Conservation (phyloP, 2,329 filamentous ascomycete genomes). For the Neofusicoccum laricinum region DNA sequence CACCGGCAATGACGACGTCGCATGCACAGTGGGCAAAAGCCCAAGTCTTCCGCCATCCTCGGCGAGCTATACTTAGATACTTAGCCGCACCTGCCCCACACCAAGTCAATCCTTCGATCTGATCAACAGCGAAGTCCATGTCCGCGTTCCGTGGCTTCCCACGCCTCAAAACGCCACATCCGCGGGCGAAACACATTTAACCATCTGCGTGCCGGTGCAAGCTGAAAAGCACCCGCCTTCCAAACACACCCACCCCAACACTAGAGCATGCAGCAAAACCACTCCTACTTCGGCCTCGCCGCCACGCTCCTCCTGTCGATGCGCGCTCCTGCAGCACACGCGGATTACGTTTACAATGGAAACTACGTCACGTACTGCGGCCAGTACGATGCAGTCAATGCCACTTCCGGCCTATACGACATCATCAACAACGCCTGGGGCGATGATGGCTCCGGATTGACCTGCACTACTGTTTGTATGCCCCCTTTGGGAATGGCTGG, state of each 20-base stretch:
- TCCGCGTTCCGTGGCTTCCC: too few relatives aligned
- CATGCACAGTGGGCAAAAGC: too few relatives aligned
- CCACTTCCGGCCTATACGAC: not conserved
- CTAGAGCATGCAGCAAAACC: too few relatives aligned
- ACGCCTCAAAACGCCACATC: too few relatives aligned
- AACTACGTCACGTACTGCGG: not conserved
- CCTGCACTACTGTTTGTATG: constrained; percentile 15
- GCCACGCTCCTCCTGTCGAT: not conserved
- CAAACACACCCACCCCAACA: too few relatives aligned
- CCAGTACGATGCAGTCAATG: not conserved
- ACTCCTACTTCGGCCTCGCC: not conserved
- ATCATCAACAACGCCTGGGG: constrained; percentile 15
- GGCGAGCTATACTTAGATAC: not conserved
- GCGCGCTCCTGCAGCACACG: not conserved
- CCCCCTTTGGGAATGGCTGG: not conserved
- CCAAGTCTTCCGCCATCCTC: too few relatives aligned
- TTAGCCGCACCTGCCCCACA: not conserved
- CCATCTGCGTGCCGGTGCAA: too few relatives aligned
- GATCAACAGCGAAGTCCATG: too few relatives aligned
- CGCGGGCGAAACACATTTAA: too few relatives aligned
- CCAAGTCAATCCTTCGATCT: not conserved
- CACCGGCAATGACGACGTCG: too few relatives aligned
- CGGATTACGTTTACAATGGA: not conserved
- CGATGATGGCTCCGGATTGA: constrained; percentile 10
- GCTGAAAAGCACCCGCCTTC: too few relatives aligned